Evolutionary conservation across 768 basidiomycete species (phyloP).

Genomic region (Russula virescens): DNA sequence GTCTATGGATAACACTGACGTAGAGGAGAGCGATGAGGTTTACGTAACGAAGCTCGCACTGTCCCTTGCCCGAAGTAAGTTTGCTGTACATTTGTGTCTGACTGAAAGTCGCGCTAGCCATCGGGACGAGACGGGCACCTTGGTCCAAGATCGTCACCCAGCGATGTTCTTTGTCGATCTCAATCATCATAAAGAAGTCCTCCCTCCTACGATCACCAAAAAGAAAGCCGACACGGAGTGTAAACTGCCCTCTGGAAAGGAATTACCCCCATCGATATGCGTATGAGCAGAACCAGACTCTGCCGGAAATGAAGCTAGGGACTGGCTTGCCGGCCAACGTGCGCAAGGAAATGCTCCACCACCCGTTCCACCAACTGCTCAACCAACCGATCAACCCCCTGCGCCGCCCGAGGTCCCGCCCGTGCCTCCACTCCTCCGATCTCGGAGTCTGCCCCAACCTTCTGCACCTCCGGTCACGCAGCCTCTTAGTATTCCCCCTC

Average conservation of each 20-base stretch:
- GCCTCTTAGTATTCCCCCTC: neutral
- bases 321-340: conserved; percentile 59
- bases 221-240: conserved; percentile 88
- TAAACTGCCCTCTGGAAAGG: conserved; percentile 79
- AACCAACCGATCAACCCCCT: conserved; percentile 10
- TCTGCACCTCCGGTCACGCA: conserved; percentile 15
- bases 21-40: conserved; percentile 91
- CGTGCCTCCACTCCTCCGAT: conserved; percentile 11
- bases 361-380: too few species aligned
- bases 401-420: conserved; percentile 14
- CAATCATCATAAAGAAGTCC: too few species aligned
- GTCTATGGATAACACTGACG: conserved; percentile 57
- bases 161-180: too few species aligned
- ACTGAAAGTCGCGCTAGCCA: conserved; percentile 40
- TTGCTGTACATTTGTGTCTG: neutral
- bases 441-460: conserved; percentile 26
- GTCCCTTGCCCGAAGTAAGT: conserved; percentile 79
- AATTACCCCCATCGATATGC: conserved; percentile 84
- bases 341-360: conserved; percentile 27
- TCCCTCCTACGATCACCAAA: conserved; percentile 65
- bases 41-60: conserved; percentile 85
- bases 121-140: too few species aligned
- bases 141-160: too few species aligned
- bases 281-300: conserved; percentile 72
- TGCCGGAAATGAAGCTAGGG: conserved; percentile 63